Evolutionary conservation across 495 filamentous ascomycete species (phyloP).

Genomic region (Filosporella fistucella): DNA sequence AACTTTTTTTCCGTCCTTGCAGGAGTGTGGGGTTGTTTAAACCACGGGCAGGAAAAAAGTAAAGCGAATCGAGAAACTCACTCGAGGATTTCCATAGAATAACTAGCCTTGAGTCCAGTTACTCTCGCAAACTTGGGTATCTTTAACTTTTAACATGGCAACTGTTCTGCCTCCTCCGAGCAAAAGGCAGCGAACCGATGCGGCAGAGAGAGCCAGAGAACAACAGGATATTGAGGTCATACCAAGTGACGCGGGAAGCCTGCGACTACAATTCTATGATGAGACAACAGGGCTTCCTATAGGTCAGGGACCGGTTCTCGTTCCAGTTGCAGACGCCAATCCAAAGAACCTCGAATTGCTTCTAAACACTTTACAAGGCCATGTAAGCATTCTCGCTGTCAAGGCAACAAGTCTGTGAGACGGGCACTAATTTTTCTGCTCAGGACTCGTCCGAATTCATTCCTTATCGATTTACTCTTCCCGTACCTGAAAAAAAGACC

Average conservation of each 20-base stretch:
- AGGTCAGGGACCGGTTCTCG: constrained; percentile 65
- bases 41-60: too few species aligned
- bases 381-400: constrained; percentile 30
- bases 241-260: constrained; percentile 67
- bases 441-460: constrained; percentile 28
- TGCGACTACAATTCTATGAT: constrained; percentile 86
- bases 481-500: constrained; percentile 20
- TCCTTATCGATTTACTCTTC: constrained; percentile 25
- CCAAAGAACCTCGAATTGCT: constrained; percentile 87
- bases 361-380: constrained; percentile 82
- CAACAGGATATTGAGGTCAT: constrained; percentile 73
- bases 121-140: too few species aligned
- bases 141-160: too few species aligned
- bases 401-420: constrained; percentile 33
- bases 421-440: constrained; percentile 36
- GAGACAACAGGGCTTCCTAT: constrained; percentile 61
- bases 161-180: constrained; percentile 85
- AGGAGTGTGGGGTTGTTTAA: too few species aligned
- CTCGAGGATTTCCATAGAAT: too few species aligned
- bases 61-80: too few species aligned
- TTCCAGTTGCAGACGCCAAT: constrained; percentile 80
- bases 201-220: constrained; percentile 62
- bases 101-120: too few species aligned
- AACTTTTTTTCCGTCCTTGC: too few species aligned
- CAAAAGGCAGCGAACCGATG: constrained; percentile 80